Evolutionary conservation across 2,329 filamentous ascomycete species (phyloP), one percentile per base, ranked within the genome.

Genomic region (Nigrospora osmanthi): DNA sequence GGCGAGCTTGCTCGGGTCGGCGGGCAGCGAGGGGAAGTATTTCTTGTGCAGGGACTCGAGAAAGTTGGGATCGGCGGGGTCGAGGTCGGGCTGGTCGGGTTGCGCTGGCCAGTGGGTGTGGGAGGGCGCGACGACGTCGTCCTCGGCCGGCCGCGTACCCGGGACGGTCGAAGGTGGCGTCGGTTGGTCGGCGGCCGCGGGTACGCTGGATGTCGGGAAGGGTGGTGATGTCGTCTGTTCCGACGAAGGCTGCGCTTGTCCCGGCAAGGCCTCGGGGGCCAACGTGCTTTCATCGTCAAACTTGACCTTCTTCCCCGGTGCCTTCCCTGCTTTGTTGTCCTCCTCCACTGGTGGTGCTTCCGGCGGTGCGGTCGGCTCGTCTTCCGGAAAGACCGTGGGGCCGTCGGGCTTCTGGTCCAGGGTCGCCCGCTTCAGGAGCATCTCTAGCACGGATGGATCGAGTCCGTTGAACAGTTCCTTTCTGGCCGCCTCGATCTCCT

Each of bases 11-110:
- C 83, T 82, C 0, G 90, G 89, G 63, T 96, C 88, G 44, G 89
- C 81, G 2, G 90, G 81, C 1, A 95, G 82, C 50, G 82, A 80
- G 12, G 93, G 90, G 66, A 96, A 98, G 75, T 95, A 98, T 64
- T 96, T 95, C 17, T 81, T 69, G 71, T 95, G 90, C 6, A 98
- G 80, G 46, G 87, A 84, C 39, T 79, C 68, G 47, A 97, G 81
- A 68, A 97, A 97, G 58, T 88, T 75, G 0, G 87, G 84, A 47
- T 90, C 87, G 34, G 80, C 72, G 0, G 90, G 89, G 61, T 97
- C 88, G 51, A 97, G 83, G 47, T 89, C 83, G 11, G 86, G 85
- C 6, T 75, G 63, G 36, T 58, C 60, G 11, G 64, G 71, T 2
- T 64, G 68, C n/a, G 63, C 64, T 11, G 82, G 83, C 63, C 83